A percentile compares a stretch with the other conserved stretches of the same genome.
phyloP scores from a whole-genome alignment of 1,139 yeast species.

The Scheffersomyces lignicola region DNA sequence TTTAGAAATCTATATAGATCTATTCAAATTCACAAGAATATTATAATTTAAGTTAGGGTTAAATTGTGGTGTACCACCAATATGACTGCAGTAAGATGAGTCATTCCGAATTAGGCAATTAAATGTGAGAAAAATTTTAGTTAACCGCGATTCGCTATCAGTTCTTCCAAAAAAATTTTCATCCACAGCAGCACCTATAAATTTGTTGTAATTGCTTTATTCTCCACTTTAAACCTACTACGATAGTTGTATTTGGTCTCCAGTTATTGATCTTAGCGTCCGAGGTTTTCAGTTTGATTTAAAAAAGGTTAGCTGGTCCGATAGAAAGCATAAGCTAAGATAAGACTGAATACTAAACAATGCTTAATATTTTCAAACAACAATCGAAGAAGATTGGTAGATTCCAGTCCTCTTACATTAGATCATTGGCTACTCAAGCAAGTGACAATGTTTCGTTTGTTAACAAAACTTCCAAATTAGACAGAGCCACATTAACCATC shows the following conservation, averaged over 20 bases:
- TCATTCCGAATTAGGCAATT: slow-evolving; percentile 35
- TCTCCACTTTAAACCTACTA: too few relatives aligned
- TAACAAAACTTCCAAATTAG: slow-evolving; percentile 48
- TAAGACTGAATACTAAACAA: too few relatives aligned
- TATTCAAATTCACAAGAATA: neutral
- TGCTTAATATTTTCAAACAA: neutral
- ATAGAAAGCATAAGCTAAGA: neutral
- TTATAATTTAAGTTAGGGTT: too few relatives aligned
- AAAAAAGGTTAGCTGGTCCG: too few relatives aligned
- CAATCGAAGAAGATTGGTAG: neutral
- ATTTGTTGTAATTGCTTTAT: too few relatives aligned
- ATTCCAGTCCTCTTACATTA: neutral
- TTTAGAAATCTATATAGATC: neutral
- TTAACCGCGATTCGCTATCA: slow-evolving; percentile 45
- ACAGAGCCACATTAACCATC: slow-evolving; percentile 87
- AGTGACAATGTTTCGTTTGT: slow-evolving; percentile 27
- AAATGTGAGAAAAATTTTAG: slow-evolving; percentile 16
- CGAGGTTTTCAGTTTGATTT: too few relatives aligned
- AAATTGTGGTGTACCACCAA: too few relatives aligned
- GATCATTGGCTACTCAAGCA: slow-evolving; percentile 41
- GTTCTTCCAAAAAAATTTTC: slow-evolving; percentile 7
- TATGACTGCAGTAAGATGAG: too few relatives aligned
- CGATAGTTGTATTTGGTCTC: too few relatives aligned
- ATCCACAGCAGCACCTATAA: neutral
- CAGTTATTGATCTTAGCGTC: too few relatives aligned